Evolutionary conservation across 352 stramenopile genomes (phyloP), one percentile per base, ranked within the genome.

Genomic region (Albugo laibachii): DNA sequence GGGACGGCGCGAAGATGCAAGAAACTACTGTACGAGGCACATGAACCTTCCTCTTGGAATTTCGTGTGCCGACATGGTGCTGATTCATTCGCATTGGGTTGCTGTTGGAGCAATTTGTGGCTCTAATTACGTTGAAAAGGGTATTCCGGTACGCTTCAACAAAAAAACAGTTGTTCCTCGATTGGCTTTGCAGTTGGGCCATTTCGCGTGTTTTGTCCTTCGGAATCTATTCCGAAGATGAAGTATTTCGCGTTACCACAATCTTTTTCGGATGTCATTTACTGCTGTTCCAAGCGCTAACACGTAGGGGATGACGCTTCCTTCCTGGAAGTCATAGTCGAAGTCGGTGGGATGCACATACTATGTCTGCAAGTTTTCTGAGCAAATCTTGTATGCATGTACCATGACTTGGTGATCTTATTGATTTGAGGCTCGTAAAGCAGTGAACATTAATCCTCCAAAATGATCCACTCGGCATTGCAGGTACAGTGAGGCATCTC

Each of bases 71-170:
- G 2, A 66, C 80, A 49, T 87, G 66, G 64, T 87, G 75, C 54
- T 74, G 86, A n/a, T 73, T 75, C 0, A 71, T 91, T 5, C 79
- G 68, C 39, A 87, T 73, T 47, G 77, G 77, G 2, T 69, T 83
- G 65, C 80, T 91, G 70, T 72, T 91, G 36, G 65, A 86, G 51
- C 74, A 91, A 49, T 57, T 83, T 41, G 53, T 89, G 27, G 71
- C 76, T 41, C 61, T 52, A 4, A 64, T 81, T 18, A 58, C 55
- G 13, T 63, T 76, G 48, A 80, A 72, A 57, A 59, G 76, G 11
- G 75, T 66, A n/a, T 86, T 89, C 38, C 56, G 69, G 11, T 89
- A 85, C 51, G 71, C 85, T 4, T 59, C 86, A 83, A 84, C 51
- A 58, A 59, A 20, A 86, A 85, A 57, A 85, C 76, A 86, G 77